phyloP scores from a whole-genome alignment of 129 eudicot genomes.

The Rutidosis leptorrhynchoides region DNA sequence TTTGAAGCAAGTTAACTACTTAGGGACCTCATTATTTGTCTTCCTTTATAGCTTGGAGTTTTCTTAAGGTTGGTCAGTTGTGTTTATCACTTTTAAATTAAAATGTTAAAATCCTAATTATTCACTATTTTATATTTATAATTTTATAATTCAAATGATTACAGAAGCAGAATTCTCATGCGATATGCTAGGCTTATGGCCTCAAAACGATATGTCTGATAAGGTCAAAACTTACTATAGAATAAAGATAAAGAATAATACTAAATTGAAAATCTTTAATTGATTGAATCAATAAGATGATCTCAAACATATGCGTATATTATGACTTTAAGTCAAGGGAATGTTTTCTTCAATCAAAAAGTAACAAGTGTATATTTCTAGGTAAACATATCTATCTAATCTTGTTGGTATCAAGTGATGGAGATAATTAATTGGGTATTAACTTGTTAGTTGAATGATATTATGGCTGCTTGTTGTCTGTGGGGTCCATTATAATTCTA shows the following conservation, averaged over 20 bases:
- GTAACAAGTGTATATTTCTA: constrained; percentile 4
- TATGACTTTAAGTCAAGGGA: background rate
- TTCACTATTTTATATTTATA: too few relatives aligned
- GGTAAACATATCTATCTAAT: constrained; percentile 11
- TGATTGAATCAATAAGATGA: constrained; percentile 12
- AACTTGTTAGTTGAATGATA: constrained; percentile 22
- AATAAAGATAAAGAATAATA: too few relatives aligned
- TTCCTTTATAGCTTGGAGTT: constrained; percentile 25
- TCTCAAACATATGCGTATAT: constrained; percentile 12
- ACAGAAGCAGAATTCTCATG: background rate
- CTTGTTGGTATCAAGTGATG: constrained; percentile 16
- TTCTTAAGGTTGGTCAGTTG: constrained; percentile 30
- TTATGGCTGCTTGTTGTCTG: constrained; percentile 27
- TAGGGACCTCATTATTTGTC: constrained; percentile 12
- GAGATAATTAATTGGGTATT: constrained; percentile 25
- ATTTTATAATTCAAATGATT: constrained; percentile 1
- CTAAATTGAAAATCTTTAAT: background rate
- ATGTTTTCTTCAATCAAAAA: background rate
- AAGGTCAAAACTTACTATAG: background rate
- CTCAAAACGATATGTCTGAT: background rate
- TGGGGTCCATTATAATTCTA: constrained; percentile 16
- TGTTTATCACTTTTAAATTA: constrained; percentile 24
- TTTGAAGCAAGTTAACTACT: constrained; percentile 27
- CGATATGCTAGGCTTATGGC: too few relatives aligned
- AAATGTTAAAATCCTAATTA: constrained; percentile 5